A percentile compares a stretch with the other conserved stretches of the same genome.
Conservation (phyloP, 257 asterid species). For the Fraxinus cuspidata region DNA sequence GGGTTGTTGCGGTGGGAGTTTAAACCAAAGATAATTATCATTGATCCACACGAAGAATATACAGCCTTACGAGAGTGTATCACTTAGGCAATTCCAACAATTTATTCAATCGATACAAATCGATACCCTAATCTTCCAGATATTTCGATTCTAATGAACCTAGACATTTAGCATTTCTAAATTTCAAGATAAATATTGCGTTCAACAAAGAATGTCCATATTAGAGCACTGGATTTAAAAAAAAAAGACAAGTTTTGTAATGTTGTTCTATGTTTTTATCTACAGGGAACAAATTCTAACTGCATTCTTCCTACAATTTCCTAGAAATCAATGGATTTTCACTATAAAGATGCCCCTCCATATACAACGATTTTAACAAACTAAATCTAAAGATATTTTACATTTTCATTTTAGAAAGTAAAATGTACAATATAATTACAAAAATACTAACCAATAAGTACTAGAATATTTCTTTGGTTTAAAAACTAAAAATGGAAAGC, state of each 20-base stretch:
- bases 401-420: not conserved
- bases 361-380: not conserved
- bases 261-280: not conserved
- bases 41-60: no score
- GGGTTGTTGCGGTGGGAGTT: not conserved
- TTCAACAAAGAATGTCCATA: not conserved
- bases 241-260: not conserved
- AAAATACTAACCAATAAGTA: not conserved
- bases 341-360: not conserved
- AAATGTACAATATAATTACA: not conserved
- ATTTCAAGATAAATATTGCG: not conserved
- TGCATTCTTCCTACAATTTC: not conserved
- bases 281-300: not conserved
- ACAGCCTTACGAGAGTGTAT: no score
- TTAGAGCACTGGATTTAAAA: not conserved
- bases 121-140: no score
- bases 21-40: not conserved
- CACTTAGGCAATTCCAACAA: no score
- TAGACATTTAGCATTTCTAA: not conserved
- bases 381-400: not conserved
- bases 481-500: not conserved
- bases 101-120: no score
- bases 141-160: not conserved
- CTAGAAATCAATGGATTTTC: not conserved
- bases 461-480: not conserved